These are phyloP conservation scores for Ophiostoma novo-ulmi DNA, from an alignment of 2,329 filamentous ascomycete genomes.

Conservation along the genomic window DNA sequence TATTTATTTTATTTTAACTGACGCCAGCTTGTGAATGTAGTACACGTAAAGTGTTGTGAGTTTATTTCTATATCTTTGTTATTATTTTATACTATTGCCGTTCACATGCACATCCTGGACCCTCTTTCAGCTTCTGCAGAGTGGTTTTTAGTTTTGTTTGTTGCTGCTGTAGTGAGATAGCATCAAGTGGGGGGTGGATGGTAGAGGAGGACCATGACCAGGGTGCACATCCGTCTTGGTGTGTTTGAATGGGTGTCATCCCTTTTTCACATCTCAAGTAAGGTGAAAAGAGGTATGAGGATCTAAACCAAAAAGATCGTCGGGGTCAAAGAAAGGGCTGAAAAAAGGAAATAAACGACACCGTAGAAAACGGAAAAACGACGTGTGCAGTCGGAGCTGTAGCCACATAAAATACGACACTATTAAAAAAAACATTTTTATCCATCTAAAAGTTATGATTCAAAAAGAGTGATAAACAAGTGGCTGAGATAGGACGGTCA, in stretches of 20 bases:
- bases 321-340: slow-evolving; percentile 5
- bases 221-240: neutral
- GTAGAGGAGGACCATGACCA: neutral
- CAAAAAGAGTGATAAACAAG: neutral
- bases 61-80: neutral
- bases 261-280: neutral
- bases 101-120: neutral
- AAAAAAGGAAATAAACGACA: neutral
- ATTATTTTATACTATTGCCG: neutral
- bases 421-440: no score
- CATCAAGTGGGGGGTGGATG: neutral
- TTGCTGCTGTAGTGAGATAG: neutral
- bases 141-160: neutral
- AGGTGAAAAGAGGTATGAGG: neutral
- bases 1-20: no score
- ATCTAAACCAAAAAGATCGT: neutral
- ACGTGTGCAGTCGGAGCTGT: neutral
- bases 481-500: neutral
- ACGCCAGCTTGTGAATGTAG: no score
- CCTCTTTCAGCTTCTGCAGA: neutral
- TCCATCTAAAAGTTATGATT: no score
- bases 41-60: no score
- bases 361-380: neutral
- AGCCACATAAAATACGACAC: neutral
- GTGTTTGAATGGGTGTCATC: neutral